Evolutionary conservation across 2,329 filamentous ascomycete genomes (phyloP).

Genomic region (Penicillium nordicum): DNA sequence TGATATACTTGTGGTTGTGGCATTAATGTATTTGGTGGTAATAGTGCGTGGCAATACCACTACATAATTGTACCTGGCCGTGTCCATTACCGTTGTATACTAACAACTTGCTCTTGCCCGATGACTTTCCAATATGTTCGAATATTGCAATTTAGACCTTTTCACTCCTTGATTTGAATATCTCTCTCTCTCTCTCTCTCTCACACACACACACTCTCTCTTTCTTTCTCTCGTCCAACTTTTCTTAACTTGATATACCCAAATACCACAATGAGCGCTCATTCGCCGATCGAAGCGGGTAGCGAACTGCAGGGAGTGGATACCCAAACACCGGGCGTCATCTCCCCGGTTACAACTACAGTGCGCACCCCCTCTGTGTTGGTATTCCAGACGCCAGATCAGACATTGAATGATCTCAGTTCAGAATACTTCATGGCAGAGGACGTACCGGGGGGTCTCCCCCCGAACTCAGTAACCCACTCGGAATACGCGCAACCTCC

Average conservation of each 20-base stretch:
- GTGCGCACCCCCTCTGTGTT: slow-evolving; percentile 13
- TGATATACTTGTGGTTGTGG: not conserved
- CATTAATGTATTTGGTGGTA: not conserved
- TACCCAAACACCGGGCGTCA: slow-evolving; percentile 28
- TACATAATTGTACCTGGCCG: not conserved
- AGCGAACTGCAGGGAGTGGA: slow-evolving; percentile 18
- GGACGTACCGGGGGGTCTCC: slow-evolving; percentile 26
- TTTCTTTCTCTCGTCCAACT: not conserved
- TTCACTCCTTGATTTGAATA: not conserved
- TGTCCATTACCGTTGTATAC: not conserved
- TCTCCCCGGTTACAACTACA: slow-evolving; percentile 30
- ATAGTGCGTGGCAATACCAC: not conserved
- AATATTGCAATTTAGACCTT: not conserved
- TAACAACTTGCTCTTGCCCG: not conserved
- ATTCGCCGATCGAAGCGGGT: slow-evolving; percentile 21
- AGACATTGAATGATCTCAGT: slow-evolving; percentile 30
- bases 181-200: not conserved
- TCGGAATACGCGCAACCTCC: slow-evolving; percentile 4
- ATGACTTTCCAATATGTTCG: not conserved
- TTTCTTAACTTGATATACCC: not conserved
- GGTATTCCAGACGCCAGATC: slow-evolving; percentile 33
- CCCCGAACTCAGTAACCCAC: slow-evolving; percentile 20
- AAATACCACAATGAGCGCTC: slow-evolving; percentile 6
- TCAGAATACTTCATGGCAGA: slow-evolving; percentile 32
- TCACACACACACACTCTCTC: no score